Conservation (phyloP, 2,329 filamentous ascomycete genomes). For the Mycosphaerella arachidis region DNA sequence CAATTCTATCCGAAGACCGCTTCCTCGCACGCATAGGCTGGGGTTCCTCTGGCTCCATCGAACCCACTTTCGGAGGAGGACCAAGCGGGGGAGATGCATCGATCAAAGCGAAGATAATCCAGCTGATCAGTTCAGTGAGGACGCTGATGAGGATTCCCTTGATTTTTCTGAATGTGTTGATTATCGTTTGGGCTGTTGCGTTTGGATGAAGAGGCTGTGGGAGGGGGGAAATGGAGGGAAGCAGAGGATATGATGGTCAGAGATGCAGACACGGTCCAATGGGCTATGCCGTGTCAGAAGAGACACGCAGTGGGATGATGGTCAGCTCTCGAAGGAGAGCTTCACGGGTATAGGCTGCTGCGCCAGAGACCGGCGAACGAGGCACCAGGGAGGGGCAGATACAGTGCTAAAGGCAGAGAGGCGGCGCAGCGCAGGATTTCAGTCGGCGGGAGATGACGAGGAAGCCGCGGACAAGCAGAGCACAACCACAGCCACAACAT, state of each 20-base stretch:
- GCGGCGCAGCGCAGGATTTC: background rate
- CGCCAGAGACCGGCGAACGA: no score
- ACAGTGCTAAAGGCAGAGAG: background rate
- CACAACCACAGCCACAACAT: background rate
- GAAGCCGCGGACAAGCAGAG: background rate
- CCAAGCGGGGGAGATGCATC: conserved; percentile 64
- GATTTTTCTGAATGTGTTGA: conserved; percentile 75
- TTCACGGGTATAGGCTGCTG: no score
- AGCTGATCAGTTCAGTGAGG: conserved; percentile 83
- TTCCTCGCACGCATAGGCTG: conserved; percentile 89
- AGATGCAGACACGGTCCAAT: no score
- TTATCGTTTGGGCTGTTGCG: conserved; percentile 60
- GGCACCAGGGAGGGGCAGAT: background rate
- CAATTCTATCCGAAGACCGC: conserved; percentile 89
- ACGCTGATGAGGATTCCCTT: conserved; percentile 90
- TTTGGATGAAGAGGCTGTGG: conserved; percentile 26
- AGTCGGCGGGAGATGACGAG: background rate
- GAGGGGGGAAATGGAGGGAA: background rate
- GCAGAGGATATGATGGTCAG: background rate
- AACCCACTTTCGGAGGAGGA: conserved; percentile 77
- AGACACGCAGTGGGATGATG: no score
- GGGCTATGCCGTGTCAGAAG: no score
- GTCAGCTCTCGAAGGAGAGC: no score
- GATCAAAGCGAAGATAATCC: conserved; percentile 80
- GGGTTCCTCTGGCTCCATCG: conserved; percentile 56